Conservation (phyloP, 2,329 filamentous ascomycete species). For the Verticillium alfalfae region DNA sequence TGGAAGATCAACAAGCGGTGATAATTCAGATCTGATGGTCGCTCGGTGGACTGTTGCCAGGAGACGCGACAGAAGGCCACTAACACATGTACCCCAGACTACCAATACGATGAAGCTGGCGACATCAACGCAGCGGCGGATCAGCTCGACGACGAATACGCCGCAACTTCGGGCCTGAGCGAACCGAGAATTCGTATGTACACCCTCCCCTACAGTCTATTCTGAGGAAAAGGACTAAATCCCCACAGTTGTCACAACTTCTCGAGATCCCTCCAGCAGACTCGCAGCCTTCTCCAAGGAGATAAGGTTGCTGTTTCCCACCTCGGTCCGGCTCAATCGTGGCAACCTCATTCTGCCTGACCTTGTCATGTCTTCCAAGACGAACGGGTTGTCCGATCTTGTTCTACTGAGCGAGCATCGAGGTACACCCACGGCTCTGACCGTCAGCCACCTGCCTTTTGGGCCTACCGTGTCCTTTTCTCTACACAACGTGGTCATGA, state of each 20-base stretch:
- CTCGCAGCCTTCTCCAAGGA: conserved; percentile 92
- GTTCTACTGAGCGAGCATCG: conserved; percentile 75
- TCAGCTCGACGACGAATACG: conserved; percentile 78
- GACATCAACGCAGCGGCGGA: conserved; percentile 68
- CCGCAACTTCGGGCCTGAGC: conserved; percentile 81
- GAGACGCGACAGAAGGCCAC: background rate
- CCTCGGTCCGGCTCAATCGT: conserved; percentile 81
- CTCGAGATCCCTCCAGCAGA: conserved; percentile 77
- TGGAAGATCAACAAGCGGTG: no score
- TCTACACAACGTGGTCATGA: conserved; percentile 85
- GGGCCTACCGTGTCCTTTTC: conserved; percentile 81
- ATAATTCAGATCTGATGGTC: no score
- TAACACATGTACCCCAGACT: conserved; percentile 45
- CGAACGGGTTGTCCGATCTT: conserved; percentile 76
- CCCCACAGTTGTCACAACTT: conserved; percentile 56
- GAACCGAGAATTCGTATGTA: conserved; percentile 49
- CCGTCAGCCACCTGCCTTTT: conserved; percentile 72
- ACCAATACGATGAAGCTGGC: conserved; percentile 85
- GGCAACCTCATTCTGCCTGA: conserved; percentile 86
- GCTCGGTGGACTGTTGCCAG: background rate
- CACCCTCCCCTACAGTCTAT: background rate
- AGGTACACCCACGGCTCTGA: conserved; percentile 57
- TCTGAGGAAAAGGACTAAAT: conserved; percentile 34
- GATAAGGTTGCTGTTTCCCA: conserved; percentile 71
- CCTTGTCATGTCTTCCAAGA: conserved; percentile 74